Conservation (phyloP, 2,329 filamentous ascomycete species). For the Calonectria crousiana region DNA sequence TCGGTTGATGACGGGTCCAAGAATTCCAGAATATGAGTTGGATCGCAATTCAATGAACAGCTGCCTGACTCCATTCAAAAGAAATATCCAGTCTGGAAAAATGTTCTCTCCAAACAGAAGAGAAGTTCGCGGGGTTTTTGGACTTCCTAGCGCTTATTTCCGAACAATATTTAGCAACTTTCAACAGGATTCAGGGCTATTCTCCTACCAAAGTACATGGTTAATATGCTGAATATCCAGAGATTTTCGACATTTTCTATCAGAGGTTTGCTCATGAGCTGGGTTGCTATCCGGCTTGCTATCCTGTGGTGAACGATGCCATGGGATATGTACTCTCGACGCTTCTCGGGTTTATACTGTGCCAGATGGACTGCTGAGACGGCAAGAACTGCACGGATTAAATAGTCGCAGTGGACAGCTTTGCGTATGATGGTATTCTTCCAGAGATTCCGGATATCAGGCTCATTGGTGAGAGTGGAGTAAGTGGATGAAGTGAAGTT, state of each 20-base stretch:
- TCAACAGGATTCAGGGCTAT: background rate
- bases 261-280: background rate
- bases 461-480: background rate
- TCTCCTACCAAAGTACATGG: background rate
- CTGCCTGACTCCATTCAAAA: background rate
- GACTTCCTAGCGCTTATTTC: background rate
- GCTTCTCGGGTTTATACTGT: background rate
- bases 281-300: background rate
- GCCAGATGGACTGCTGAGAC: background rate
- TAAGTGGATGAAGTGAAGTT: background rate
- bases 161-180: background rate
- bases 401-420: background rate
- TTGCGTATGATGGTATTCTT: background rate
- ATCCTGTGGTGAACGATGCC: background rate
- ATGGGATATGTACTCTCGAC: background rate
- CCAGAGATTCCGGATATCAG: background rate
- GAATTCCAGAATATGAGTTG: background rate
- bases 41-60: background rate
- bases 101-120: background rate
- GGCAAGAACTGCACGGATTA: background rate
- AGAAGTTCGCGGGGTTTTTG: background rate
- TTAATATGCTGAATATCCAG: background rate
- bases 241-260: background rate
- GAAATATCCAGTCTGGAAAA: background rate
- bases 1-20: background rate